Conservation (phyloP, 768 basidiomycete species). For the Russula compacta region DNA sequence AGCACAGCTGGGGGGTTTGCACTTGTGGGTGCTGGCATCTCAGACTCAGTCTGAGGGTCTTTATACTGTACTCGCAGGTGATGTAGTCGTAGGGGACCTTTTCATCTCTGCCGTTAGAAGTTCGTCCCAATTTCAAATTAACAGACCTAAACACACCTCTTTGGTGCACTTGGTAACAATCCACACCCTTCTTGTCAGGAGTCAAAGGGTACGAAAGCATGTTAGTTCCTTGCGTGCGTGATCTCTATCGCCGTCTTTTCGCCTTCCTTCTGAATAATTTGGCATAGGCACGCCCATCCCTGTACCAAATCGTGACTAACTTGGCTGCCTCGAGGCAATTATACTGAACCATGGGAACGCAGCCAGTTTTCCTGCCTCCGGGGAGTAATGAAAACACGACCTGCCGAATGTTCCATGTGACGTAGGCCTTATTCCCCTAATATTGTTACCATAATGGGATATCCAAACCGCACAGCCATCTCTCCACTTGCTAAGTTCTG, state of each 20-base stretch:
- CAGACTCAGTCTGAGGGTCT: background rate
- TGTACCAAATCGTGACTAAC: background rate
- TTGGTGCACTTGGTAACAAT: background rate
- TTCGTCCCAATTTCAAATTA: background rate
- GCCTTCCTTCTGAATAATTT: slow-evolving; percentile 1
- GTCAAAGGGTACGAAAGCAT: slow-evolving; percentile 4
- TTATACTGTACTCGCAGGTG: slow-evolving; percentile 7
- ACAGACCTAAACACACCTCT: slow-evolving; percentile 1
- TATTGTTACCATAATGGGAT: slow-evolving; percentile 5
- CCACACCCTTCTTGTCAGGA: background rate
- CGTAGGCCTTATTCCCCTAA: background rate
- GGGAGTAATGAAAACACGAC: background rate
- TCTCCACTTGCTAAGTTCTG: background rate
- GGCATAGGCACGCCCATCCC: background rate
- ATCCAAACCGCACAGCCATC: background rate
- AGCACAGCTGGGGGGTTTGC: background rate
- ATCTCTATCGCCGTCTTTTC: slow-evolving; percentile 10
- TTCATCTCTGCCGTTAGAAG: slow-evolving; percentile 1
- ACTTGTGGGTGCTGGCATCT: slow-evolving; percentile 4
- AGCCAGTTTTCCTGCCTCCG: background rate
- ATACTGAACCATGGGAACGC: slow-evolving; percentile 2
- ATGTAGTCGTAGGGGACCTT: background rate
- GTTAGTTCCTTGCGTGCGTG: background rate
- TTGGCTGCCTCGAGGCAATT: background rate
- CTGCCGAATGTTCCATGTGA: slow-evolving; percentile 7